Base-by-base conservation (phyloP, 192 early-diverging fungal genomes). In the Dissophora globulifera region DNA sequence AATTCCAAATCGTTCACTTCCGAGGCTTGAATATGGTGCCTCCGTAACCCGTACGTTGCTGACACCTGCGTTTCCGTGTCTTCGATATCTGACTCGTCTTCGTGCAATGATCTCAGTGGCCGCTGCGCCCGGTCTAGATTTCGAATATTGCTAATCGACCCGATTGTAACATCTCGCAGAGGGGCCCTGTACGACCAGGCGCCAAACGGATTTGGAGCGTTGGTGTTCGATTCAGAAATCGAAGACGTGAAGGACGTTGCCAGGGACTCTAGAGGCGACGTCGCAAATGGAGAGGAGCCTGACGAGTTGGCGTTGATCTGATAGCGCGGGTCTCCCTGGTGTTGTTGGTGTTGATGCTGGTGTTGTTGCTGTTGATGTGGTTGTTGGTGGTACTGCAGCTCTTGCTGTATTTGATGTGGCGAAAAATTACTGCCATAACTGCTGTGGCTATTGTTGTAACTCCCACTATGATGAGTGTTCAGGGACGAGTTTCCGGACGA, bases 81-180 rank as follows among this genome's bases (percentile, higher is more conserved):
- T n/a, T n/a, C n/a, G n/a, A n/a, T n/a, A n/a, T n/a, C n/a, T n/a
- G n/a, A n/a, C n/a, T n/a, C n/a, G n/a, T n/a, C n/a, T n/a, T n/a
- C n/a, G n/a, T n/a, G n/a, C 22, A 74, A 17, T 0, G 69, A 61
- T 8, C 69, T 32, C 42, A 64, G 32, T 40, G 33, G 58, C 17
- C 47, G 43, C 4, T 64, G 61, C 11, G 51, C 69, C n/a, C 19
- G 22, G 31, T 74, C 69, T 43, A 74, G 29, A 30, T 74, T 74
- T 16, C 60, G 52, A 15, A 74, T 74, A 8, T 46, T 58, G 25
- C 64, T 74, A 33, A 74, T 74, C 1, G 53, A 58, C 16, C 69
- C 69, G 20, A 74, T 64, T 0, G 69, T 38, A 6, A 74, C 16
- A 32, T 38, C 48, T 8, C 62, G 52, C 2, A 74, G 25, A 0